Base-by-base conservation (phyloP, 2,329 filamentous ascomycete genomes). In the Aspergillus unguis region DNA sequence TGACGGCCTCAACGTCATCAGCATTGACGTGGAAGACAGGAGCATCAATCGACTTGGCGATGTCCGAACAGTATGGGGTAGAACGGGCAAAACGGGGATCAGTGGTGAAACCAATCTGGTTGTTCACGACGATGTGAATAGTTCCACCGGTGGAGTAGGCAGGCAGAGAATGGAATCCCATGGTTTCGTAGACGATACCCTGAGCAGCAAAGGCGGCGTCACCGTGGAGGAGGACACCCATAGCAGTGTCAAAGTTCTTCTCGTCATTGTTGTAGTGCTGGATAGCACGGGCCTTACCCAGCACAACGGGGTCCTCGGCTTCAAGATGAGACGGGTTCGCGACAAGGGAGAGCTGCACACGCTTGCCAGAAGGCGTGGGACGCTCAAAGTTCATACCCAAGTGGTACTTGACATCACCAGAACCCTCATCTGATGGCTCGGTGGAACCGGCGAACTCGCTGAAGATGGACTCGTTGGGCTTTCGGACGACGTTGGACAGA, bases 321-420 rank as follows among this genome's bases (percentile, higher is more conserved):
- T 99, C 94, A 68, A 99, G 79, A 81, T 99, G 94, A 52, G 94
- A 99, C 36, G 94, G 94, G 75, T 99, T 99, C 77, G 94, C 94
- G 55, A 99, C 94, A 46, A 99, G 85, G 57, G 94, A 99, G 50
- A 99, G 85, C 79, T 99, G 94, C n/a, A 99, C 94, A 59, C 94
- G 94, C 84, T 97, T 97, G 65, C 94, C 94, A 40, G 92, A 97
- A 54, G 94, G 94, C 7, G 94, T 99, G 50, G 94, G 94, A 58
- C 94, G 90, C 80, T 99, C 94, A 64, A 99, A 99, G 81, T 99
- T 99, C 94, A 99, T 99, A 70, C 94, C 94, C 67, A 99, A 80
- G 79, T 99, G 94, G 79, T 99, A 99, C 77, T 99, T 99, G 75
- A 99, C 94, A 73, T 99, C 94, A 66, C 94, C 94, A 53, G 94